These are phyloP conservation scores for Sporisorium exsertum DNA, from an alignment of 1,284 basidiomycete species.

Conservation along the genomic window DNA sequence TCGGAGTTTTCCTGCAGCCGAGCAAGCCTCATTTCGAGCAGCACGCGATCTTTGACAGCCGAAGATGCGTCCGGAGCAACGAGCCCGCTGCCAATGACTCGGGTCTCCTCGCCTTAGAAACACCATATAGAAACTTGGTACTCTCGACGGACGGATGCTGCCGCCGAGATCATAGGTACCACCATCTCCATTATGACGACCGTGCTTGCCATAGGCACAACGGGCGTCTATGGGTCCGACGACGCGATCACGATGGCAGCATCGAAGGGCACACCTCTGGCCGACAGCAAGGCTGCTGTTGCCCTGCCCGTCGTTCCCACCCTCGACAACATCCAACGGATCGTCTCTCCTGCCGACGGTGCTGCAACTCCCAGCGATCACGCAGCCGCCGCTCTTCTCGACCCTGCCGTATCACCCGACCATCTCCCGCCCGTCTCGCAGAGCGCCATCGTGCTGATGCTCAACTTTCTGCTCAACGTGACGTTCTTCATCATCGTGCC, in stretches of 20 bases:
- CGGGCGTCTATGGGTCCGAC: background rate
- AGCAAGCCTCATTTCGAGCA: background rate
- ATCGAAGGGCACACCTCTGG: background rate
- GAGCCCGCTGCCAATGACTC: conserved; percentile 1
- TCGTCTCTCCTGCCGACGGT: background rate
- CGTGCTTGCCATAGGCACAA: background rate
- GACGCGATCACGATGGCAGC: conserved; percentile 14
- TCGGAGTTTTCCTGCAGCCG: background rate
- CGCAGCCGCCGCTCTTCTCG: background rate
- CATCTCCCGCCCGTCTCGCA: conserved; percentile 38
- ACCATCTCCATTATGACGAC: background rate
- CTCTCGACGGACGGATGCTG: background rate
- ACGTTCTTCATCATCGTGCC: conserved; percentile 59
- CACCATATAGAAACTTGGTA: background rate
- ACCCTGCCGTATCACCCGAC: conserved; percentile 16
- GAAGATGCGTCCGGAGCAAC: background rate
- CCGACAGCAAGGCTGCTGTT: conserved; percentile 2
- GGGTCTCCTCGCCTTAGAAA: background rate
- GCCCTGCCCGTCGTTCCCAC: background rate
- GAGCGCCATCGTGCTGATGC: conserved; percentile 32
- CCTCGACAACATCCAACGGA: conserved; percentile 12
- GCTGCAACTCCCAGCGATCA: background rate
- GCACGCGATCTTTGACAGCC: background rate
- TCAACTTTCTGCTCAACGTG: conserved; percentile 54
- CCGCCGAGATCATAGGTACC: background rate